Conservation (phyloP, 768 basidiomycete genomes). For the Tricholoma sp. region DNA sequence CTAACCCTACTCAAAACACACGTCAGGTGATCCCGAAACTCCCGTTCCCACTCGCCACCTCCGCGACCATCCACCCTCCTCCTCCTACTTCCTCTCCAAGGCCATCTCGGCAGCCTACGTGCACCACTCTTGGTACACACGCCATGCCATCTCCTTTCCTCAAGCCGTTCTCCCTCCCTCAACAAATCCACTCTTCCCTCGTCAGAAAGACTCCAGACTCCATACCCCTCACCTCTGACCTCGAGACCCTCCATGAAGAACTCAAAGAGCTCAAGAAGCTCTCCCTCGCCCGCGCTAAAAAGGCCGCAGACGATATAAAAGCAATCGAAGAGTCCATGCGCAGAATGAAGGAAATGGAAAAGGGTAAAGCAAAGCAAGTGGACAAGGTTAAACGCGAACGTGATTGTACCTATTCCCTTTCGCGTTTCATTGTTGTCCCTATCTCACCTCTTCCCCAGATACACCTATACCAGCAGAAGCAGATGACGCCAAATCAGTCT, state of each 20-base stretch:
- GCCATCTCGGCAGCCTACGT: not conserved
- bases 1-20: too few relatives aligned
- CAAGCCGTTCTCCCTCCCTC: conserved; percentile 47
- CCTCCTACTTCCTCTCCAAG: not conserved
- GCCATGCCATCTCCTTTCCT: conserved; percentile 21
- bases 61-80: not conserved
- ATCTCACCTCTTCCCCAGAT: conserved; percentile 20
- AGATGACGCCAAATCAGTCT: conserved; percentile 42
- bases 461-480: conserved; percentile 44
- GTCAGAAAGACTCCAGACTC: conserved; percentile 60
- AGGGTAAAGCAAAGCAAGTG: conserved; percentile 65
- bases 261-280: conserved; percentile 48
- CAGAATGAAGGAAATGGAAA: conserved; percentile 70
- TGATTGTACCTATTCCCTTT: conserved; percentile 56
- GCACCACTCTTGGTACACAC: too few relatives aligned
- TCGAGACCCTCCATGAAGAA: conserved; percentile 60
- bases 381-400: conserved; percentile 72
- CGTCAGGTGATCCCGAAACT: not conserved
- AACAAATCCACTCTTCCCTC: conserved; percentile 52
- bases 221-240: conserved; percentile 69
- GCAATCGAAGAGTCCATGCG: conserved; percentile 74
- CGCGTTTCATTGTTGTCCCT: conserved; percentile 13
- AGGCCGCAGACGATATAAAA: conserved; percentile 71
- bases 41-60: not conserved
- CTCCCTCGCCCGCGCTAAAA: conserved; percentile 60